Base-by-base conservation (phyloP, 2,329 filamentous ascomycete species). In the Claviceps africana region DNA sequence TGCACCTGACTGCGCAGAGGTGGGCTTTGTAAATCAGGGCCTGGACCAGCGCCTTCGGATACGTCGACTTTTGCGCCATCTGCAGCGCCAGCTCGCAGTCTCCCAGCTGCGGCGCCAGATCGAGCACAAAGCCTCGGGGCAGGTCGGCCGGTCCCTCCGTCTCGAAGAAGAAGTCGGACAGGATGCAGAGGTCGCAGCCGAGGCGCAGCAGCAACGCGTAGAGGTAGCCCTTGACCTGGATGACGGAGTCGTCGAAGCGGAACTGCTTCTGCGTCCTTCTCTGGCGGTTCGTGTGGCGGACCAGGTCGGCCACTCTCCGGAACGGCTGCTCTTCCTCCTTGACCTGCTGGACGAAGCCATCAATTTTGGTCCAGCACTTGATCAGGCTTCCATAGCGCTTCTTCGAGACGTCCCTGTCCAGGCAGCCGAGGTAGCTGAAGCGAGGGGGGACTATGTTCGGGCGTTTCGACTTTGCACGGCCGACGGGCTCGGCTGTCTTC, bases 1-100 rank as follows among this genome's bases (percentile, higher is more conserved):
- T 77, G 73, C 31, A 59, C 65, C 53, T 8, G 3, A 52, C 21
- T 2, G 51, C 39, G 10, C 37, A 35, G 11, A 52, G 51, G 6
- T 73, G 70, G 0, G 73, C 74, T 28, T 69, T 69, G 55, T 74
- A 76, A 25, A 81, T 64, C 44, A 74, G 66, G 0, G 70, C 75
- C 57, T 82, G 75, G 0, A 71, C 67, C 54, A 75, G 62, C n/a
- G 75, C 70, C 3, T 69, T 64, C 1, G 68, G 61, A 31, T 71
- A 65, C 5, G 61, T 63, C 0, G 67, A 61, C 1, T 40, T 50
- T 1, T 45, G 50, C 0, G 77, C 74, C 0, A 60, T 58, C 0
- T 66, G 37, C n/a, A 73, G 67, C 10, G 81, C 60, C 0, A 43
- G 47, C 1, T 63, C 48, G 55, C 74, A 77, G 10, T 72, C 67